A percentile compares a stretch with the other conserved stretches of the same genome.
Evolutionary conservation across 2,329 filamentous ascomycete genomes (phyloP).

Genomic region (Ramichloridium luteum): DNA sequence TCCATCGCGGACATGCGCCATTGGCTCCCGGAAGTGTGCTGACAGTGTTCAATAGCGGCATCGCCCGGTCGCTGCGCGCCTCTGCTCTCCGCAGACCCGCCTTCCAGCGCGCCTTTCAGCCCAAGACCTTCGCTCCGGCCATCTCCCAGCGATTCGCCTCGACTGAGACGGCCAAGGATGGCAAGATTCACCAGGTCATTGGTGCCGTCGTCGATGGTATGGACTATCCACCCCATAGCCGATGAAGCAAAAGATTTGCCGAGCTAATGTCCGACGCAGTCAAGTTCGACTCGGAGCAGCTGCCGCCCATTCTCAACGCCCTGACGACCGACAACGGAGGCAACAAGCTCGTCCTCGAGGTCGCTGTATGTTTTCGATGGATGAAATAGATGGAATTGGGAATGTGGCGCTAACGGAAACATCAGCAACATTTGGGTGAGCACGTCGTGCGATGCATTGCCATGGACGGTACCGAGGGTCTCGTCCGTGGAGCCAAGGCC

Average conservation of each 20-base stretch:
- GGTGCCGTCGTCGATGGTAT: conserved; percentile 97
- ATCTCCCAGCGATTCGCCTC: conserved; percentile 50
- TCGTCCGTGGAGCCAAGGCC: conserved; percentile 79
- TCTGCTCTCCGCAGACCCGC: conserved; percentile 46
- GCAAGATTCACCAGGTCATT: conserved; percentile 73
- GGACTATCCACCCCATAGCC: conserved; percentile 46
- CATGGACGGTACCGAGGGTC: conserved; percentile 99
- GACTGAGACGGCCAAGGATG: conserved; percentile 44
- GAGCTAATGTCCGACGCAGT: conserved; percentile 44
- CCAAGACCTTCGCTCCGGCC: conserved; percentile 46
- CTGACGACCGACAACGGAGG: conserved; percentile 82
- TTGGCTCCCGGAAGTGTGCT: conserved; percentile 18
- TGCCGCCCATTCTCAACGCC: conserved; percentile 95
- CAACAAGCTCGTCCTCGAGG: conserved; percentile 91
- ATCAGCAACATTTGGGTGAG: conserved; percentile 97
- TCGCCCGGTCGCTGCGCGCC: conserved; percentile 53
- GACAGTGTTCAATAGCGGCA: conserved; percentile 42
- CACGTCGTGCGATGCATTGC: conserved; percentile 99
- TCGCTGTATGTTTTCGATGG: conserved; percentile 57
- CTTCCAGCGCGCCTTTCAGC: conserved; percentile 44
- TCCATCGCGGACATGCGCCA: conserved; percentile 23
- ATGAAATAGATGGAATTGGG: conserved; percentile 7
- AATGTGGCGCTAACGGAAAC: conserved; percentile 17
- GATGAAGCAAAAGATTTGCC: conserved; percentile 13
- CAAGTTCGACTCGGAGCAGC: conserved; percentile 90